Evolutionary conservation across 2,329 filamentous ascomycete species (phyloP).

Genomic region (Macrophomina phaseolina): DNA sequence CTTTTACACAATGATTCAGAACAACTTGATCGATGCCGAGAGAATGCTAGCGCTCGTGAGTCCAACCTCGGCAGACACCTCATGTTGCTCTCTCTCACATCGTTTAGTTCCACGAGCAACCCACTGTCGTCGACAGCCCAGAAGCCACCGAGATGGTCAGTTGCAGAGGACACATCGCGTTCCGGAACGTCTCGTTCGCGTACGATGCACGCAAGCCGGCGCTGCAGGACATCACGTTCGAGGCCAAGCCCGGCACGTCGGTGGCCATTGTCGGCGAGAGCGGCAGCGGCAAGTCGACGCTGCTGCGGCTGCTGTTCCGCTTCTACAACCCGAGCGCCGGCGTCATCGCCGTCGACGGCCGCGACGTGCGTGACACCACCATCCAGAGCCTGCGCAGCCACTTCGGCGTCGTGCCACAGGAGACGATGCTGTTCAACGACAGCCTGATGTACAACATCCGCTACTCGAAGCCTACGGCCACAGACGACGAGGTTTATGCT

Average conservation of each 20-base stretch:
- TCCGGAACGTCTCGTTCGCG: slow-evolving; percentile 32
- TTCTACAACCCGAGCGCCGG: slow-evolving; percentile 59
- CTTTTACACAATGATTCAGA: slow-evolving; percentile 34
- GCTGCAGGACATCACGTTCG: slow-evolving; percentile 52
- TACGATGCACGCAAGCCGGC: slow-evolving; percentile 47
- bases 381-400: slow-evolving; percentile 58
- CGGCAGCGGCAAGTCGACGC: slow-evolving; percentile 62
- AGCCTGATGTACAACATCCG: slow-evolving; percentile 65
- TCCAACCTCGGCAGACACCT: background rate
- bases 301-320: slow-evolving; percentile 59
- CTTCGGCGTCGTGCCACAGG: slow-evolving; percentile 65
- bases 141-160: slow-evolving; percentile 19
- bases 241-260: slow-evolving; percentile 53
- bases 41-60: slow-evolving; percentile 34
- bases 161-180: slow-evolving; percentile 29
- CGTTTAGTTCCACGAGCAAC: slow-evolving; percentile 12
- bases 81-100: background rate
- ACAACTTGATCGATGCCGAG: slow-evolving; percentile 34
- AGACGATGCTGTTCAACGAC: slow-evolving; percentile 63
- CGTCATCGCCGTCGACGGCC: slow-evolving; percentile 57
- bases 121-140: slow-evolving; percentile 26
- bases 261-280: slow-evolving; percentile 62
- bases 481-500: slow-evolving; percentile 59
- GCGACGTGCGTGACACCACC: slow-evolving; percentile 60
- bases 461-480: slow-evolving; percentile 61